A percentile compares a stretch with the other conserved stretches of the same genome.
These are phyloP conservation scores for Paramecium pentaurelia DNA, from an alignment of 73 alveolate genomes.

Conservation along the genomic window DNA sequence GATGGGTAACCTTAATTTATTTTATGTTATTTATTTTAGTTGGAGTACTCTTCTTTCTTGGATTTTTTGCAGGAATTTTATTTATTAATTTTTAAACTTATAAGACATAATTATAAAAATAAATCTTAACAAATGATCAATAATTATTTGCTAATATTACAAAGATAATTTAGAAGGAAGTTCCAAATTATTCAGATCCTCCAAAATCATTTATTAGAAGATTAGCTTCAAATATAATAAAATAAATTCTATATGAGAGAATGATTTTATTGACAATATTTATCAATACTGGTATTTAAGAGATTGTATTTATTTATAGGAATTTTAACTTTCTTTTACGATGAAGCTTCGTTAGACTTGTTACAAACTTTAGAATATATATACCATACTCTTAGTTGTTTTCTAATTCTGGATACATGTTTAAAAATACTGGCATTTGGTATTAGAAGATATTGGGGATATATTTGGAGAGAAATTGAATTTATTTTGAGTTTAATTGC, in stretches of 20 bases:
- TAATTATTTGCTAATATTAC: not conserved
- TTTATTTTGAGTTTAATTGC: not conserved
- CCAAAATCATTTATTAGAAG: not conserved
- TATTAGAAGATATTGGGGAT: constrained; percentile 25
- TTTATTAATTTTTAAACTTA: not conserved
- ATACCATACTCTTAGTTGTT: not conserved
- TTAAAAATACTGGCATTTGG: constrained; percentile 24
- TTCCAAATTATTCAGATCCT: constrained; percentile 43
- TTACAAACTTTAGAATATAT: not conserved
- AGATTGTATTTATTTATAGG: not conserved
- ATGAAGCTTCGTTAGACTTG: not conserved
- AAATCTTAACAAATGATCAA: constrained; percentile 25
- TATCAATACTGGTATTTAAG: not conserved
- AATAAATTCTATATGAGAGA: not conserved
- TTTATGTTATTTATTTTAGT: not conserved
- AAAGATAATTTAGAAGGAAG: not conserved
- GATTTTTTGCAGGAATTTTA: constrained; percentile 25
- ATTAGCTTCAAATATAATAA: not conserved
- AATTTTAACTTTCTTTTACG: not conserved
- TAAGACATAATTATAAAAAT: not conserved
- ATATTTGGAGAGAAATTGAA: constrained; percentile 33
- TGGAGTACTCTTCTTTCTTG: constrained; percentile 24
- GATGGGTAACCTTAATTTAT: not conserved
- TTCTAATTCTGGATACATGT: not conserved
- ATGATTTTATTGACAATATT: not conserved